Conservation (phyloP, 306 rosid genomes). For the Castanea sativa region DNA sequence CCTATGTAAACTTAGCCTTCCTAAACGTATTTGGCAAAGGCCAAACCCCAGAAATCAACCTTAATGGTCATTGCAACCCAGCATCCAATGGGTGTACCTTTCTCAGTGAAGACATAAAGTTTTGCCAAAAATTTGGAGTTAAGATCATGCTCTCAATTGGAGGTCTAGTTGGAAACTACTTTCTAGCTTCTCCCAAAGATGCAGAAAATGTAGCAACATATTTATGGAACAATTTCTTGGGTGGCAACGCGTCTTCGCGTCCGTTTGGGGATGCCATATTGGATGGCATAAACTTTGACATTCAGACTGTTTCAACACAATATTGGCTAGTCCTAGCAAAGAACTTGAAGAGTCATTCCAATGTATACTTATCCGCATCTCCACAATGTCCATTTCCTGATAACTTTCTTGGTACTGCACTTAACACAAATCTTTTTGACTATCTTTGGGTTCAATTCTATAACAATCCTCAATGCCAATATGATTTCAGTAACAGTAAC, state of each 20-base stretch:
- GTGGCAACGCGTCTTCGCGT: conserved; percentile 40
- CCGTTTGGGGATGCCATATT: conserved; percentile 52
- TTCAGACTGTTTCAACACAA: conserved; percentile 25
- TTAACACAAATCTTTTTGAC: conserved; percentile 51
- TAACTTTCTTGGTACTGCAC: conserved; percentile 30
- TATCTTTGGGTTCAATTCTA: conserved; percentile 74
- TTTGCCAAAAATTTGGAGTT: conserved; percentile 45
- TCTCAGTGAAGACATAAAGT: conserved; percentile 29
- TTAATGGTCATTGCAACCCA: conserved; percentile 47
- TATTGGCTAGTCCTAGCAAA: conserved; percentile 45
- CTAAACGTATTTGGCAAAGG: conserved; percentile 45
- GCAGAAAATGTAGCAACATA: conserved; percentile 39
- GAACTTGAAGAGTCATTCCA: conserved; percentile 22
- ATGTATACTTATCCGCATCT: conserved; percentile 43
- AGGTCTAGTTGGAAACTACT: conserved; percentile 37
- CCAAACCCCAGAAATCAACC: conserved; percentile 40
- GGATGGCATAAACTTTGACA: conserved; percentile 65
- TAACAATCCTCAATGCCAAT: conserved; percentile 54
- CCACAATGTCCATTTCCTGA: conserved; percentile 65
- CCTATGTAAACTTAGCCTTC: conserved; percentile 58
- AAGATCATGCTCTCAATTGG: conserved; percentile 65
- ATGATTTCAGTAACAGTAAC: conserved; percentile 33
- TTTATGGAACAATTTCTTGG: conserved; percentile 57
- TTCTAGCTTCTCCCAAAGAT: conserved; percentile 45
- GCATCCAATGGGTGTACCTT: conserved; percentile 21